Percentiles rank a stretch among this genome's conserved stretches.
Evolutionary conservation across 129 eudicot species (phyloP).

Genomic region (Helianthus tuberosus): DNA sequence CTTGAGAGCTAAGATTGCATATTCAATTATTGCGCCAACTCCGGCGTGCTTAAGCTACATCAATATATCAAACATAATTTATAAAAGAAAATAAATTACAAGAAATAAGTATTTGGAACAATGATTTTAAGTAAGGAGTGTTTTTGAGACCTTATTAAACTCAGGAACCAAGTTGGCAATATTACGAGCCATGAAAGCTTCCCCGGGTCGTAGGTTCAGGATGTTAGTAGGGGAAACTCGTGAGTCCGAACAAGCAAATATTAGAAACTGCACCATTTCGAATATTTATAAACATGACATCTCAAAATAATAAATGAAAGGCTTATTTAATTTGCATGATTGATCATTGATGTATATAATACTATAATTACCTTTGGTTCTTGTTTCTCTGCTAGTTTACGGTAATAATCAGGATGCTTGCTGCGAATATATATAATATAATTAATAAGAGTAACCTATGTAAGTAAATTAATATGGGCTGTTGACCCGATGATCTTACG

Average conservation of each 20-base stretch:
- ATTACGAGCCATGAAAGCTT: slow-evolving; percentile 33
- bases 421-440: not conserved
- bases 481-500: not conserved
- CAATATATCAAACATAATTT: slow-evolving; percentile 1
- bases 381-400: slow-evolving; percentile 25
- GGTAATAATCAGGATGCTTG: slow-evolving; percentile 16
- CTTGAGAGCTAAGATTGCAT: slow-evolving; percentile 27
- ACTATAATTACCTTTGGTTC: slow-evolving; percentile 31
- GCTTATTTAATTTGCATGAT: not conserved
- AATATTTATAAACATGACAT: not conserved
- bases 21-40: slow-evolving; percentile 32
- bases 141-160: slow-evolving; percentile 23
- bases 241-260: slow-evolving; percentile 40
- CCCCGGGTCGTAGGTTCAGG: slow-evolving; percentile 35
- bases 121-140: not conserved
- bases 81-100: no score
- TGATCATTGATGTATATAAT: no score
- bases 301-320: not conserved
- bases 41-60: slow-evolving; percentile 26
- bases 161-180: slow-evolving; percentile 34
- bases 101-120: not conserved
- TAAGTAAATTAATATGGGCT: not conserved
- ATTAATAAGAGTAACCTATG: not conserved
- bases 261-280: slow-evolving; percentile 29
- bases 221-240: slow-evolving; percentile 36